Conservation (phyloP, 306 rosid species). For the Vigna trinervia region DNA sequence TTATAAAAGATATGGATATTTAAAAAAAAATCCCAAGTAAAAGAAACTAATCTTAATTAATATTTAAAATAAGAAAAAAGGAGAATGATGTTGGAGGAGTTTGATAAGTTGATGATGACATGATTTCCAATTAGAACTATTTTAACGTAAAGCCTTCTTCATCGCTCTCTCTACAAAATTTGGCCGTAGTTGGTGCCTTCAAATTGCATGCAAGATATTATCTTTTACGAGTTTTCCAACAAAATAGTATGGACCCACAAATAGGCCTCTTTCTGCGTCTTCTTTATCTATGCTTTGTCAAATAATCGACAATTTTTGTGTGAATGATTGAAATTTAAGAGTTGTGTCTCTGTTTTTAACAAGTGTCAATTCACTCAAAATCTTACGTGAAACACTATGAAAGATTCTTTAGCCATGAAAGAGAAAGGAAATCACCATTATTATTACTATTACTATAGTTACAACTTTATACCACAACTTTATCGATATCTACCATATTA, state of each 20-base stretch:
- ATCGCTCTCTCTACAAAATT: slow-evolving; percentile 4
- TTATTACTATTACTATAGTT: background rate
- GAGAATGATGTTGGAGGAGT: background rate
- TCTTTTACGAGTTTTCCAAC: slow-evolving; percentile 1
- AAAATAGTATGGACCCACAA: slow-evolving; percentile 32
- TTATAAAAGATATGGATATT: background rate
- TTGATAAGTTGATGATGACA: slow-evolving; percentile 43
- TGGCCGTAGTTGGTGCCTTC: slow-evolving; percentile 11
- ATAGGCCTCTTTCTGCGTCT: slow-evolving; percentile 6
- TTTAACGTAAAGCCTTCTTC: slow-evolving; percentile 2
- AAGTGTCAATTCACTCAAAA: slow-evolving; percentile 34
- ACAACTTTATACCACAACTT: slow-evolving; percentile 11
- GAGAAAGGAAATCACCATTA: background rate
- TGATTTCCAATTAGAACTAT: slow-evolving; percentile 33
- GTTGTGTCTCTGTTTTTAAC: slow-evolving; percentile 20
- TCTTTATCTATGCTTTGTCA: slow-evolving; percentile 21
- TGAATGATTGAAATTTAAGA: slow-evolving; percentile 24
- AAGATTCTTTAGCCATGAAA: slow-evolving; percentile 35
- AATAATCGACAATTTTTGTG: slow-evolving; percentile 13
- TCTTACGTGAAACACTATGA: slow-evolving; percentile 12
- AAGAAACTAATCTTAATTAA: slow-evolving; percentile 19
- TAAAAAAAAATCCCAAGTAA: background rate
- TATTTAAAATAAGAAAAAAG: slow-evolving; percentile 5
- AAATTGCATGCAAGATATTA: slow-evolving; percentile 40
- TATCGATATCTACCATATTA: background rate